Percentiles rank a stretch among this genome's conserved stretches.
Conservation (phyloP, 495 filamentous ascomycete genomes). For the Glarea lozoyensis region DNA sequence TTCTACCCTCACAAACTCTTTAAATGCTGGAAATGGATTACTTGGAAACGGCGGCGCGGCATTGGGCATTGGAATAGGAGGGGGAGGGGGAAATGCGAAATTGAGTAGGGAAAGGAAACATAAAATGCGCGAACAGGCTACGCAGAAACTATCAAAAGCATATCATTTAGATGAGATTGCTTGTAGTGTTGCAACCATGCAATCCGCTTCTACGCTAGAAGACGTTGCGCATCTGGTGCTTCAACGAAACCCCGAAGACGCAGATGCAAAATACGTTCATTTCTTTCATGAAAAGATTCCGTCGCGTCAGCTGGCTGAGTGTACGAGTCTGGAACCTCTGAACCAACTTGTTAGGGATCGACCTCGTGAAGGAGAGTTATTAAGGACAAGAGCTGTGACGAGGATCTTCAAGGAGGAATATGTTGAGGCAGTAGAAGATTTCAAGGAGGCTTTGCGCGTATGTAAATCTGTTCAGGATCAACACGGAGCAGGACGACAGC, state of each 20-base stretch:
- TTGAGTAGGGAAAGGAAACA: conserved; percentile 65
- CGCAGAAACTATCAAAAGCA: conserved; percentile 63
- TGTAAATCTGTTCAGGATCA: conserved; percentile 40
- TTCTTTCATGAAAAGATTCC: conserved; percentile 88
- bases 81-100: conserved; percentile 48
- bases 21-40: conserved; percentile 32
- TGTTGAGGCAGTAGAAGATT: conserved; percentile 54
- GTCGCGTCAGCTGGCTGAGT: conserved; percentile 63
- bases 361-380: conserved; percentile 53
- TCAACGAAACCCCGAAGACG: conserved; percentile 49
- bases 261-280: conserved; percentile 72
- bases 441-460: conserved; percentile 54
- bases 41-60: conserved; percentile 44
- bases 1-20: conserved; percentile 42
- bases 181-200: conserved; percentile 74
- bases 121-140: conserved; percentile 67
- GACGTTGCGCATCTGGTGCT: conserved; percentile 68
- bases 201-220: conserved; percentile 66
- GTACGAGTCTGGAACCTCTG: conserved; percentile 53
- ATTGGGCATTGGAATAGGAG: conserved; percentile 51
- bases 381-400: conserved; percentile 63
- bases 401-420: conserved; percentile 69
- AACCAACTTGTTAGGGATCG: conserved; percentile 55
- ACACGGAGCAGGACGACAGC: conserved; percentile 36
- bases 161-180: conserved; percentile 75